Conservation (phyloP, 768 basidiomycete species). For the Lentinula raphanica region DNA sequence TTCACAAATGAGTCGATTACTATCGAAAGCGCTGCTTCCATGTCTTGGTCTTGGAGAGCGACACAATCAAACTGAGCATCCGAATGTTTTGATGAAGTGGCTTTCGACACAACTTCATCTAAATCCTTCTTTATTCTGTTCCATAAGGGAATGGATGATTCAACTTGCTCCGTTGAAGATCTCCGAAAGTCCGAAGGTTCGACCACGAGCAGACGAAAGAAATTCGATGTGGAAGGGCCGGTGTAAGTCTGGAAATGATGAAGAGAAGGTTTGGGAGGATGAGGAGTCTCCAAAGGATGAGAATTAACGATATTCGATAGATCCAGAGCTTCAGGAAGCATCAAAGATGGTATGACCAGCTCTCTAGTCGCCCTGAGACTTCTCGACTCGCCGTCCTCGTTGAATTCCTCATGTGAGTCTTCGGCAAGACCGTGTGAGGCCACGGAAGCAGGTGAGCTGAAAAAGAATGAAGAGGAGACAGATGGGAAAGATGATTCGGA, state of each 20-base stretch:
- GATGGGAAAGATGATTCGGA: slow-evolving; percentile 8
- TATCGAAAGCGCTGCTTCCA: not conserved
- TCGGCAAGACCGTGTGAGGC: not conserved
- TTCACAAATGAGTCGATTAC: not conserved
- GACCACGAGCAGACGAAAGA: not conserved
- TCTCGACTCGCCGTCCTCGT: not conserved
- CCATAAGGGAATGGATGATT: not conserved
- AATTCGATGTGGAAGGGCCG: not conserved
- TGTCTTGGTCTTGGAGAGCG: not conserved
- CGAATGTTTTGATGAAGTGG: not conserved
- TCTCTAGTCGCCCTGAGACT: not conserved
- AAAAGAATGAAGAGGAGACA: slow-evolving; percentile 7
- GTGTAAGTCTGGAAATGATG: not conserved
- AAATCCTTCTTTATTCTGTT: not conserved
- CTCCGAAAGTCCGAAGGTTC: not conserved
- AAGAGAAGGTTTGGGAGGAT: not conserved
- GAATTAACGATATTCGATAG: not conserved
- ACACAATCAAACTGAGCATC: not conserved
- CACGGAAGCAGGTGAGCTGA: slow-evolving; percentile 6
- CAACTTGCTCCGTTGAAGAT: not conserved
- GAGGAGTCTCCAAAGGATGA: not conserved
- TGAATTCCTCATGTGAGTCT: not conserved
- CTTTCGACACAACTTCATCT: not conserved
- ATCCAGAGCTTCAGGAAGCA: not conserved
- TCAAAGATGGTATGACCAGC: not conserved